A percentile compares a stretch with the other conserved stretches of the same genome.
phyloP scores from a whole-genome alignment of 768 basidiomycete genomes.

The Leucocoprinus leucothites region DNA sequence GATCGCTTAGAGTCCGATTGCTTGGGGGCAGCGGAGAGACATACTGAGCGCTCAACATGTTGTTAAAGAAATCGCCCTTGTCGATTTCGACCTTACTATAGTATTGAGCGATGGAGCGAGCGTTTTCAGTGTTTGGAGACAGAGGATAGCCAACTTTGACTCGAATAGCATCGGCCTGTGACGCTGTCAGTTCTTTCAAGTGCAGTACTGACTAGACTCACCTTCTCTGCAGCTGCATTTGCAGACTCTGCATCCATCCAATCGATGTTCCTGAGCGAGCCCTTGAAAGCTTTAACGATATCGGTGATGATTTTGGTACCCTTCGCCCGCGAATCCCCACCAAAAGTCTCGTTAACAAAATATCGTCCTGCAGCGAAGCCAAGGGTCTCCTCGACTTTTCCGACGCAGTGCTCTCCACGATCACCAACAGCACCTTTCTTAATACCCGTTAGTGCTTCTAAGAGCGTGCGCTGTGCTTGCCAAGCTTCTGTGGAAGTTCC shows the following conservation, averaged over 20 bases:
- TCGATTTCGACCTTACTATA: slow-evolving; percentile 69
- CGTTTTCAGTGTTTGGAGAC: slow-evolving; percentile 75
- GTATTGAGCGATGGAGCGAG: slow-evolving; percentile 68
- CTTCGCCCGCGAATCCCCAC: slow-evolving; percentile 72
- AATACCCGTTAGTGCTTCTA: slow-evolving; percentile 76
- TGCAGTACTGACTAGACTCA: slow-evolving; percentile 20
- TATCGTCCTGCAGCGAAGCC: slow-evolving; percentile 91
- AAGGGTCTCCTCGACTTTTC: slow-evolving; percentile 63
- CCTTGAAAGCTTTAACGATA: slow-evolving; percentile 81
- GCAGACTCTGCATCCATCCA: slow-evolving; percentile 94
- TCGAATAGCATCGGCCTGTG: slow-evolving; percentile 72
- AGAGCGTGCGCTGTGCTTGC: slow-evolving; percentile 66
- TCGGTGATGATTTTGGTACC: slow-evolving; percentile 76
- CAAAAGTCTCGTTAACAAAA: slow-evolving; percentile 84
- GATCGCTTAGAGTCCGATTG: not conserved
- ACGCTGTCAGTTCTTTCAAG: slow-evolving; percentile 8
- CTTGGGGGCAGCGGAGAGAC: slow-evolving; percentile 14
- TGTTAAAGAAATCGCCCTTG: slow-evolving; percentile 76
- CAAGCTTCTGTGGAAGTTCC: slow-evolving; percentile 76
- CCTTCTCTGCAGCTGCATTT: slow-evolving; percentile 82
- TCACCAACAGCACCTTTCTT: slow-evolving; percentile 85
- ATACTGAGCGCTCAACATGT: slow-evolving; percentile 65
- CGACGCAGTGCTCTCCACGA: slow-evolving; percentile 80
- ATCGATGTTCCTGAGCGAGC: slow-evolving; percentile 64
- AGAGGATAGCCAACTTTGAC: slow-evolving; percentile 94